Base-by-base conservation (phyloP, 2,329 filamentous ascomycete species). In the Arthrobotrys pseudoclavata region DNA sequence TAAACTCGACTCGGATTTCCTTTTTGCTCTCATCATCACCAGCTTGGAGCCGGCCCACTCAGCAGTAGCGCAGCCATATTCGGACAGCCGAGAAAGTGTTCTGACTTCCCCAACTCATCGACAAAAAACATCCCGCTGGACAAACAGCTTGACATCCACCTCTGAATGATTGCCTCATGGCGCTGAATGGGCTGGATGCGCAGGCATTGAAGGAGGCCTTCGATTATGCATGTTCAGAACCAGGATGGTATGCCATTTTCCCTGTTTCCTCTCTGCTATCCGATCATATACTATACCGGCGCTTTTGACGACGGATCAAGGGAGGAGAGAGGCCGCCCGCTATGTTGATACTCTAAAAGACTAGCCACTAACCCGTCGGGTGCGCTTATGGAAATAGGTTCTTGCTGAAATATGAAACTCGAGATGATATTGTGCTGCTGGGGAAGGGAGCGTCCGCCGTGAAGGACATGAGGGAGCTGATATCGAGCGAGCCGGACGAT, bases 121-220 rank as follows among this genome's bases (percentile, higher is more conserved):
- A 70, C 72, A 76, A 50, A 45, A 45, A 45, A 77, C 57, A 60
- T 79, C 69, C 69, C 60, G 69, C 76, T 76, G 62, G 69, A 69
- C 42, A 48, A 40, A 42, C 64, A 75, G 76, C 66, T 70, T 42
- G 52, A 57, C 45, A 62, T 62, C 68, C 69, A 48, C 52, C 64
- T 67, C 63, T 74, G 68, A 69, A 79, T 61, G 68, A 77, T 77
- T 61, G 75, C 70, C 77, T 71, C 67, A 98, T 98, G 95, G 97
- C 95, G 87, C 88, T 98, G 85, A 97, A 97, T 90, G 96, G 96
- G 80, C 88, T 98, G 85, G 94, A 97, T 86, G 88, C 90, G 85
- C 86, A 88, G 81, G 88, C 89, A 83, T 88, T 99, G 85, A 89
- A 90, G 85, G 93, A 96, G 85, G 94, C 94, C 82, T 91, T 97